These are phyloP conservation scores for Penicillium occitanis DNA, from an alignment of 2,329 filamentous ascomycete species.

Conservation along the genomic window DNA sequence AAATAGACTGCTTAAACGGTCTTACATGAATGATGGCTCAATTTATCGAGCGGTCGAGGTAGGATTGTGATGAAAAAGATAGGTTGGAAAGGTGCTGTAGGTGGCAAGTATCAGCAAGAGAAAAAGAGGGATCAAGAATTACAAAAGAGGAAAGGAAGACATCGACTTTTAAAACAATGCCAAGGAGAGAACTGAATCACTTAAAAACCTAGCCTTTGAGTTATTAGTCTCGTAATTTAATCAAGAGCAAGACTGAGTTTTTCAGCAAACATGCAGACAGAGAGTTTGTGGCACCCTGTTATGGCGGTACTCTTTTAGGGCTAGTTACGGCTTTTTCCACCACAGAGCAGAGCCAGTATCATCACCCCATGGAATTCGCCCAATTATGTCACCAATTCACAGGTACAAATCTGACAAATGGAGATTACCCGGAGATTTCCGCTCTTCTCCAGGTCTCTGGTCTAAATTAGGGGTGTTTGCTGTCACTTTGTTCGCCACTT, in stretches of 20 bases:
- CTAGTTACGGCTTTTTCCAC: background rate
- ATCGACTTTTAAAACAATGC: background rate
- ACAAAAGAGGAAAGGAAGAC: background rate
- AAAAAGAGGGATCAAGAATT: background rate
- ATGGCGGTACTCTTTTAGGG: slow-evolving; percentile 4
- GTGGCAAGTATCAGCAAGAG: background rate
- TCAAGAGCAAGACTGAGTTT: background rate
- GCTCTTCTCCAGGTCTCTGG: background rate
- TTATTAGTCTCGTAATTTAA: background rate
- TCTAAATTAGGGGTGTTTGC: background rate
- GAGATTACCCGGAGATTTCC: background rate
- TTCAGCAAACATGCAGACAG: background rate
- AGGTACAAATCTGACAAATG: background rate
- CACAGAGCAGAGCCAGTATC: background rate
- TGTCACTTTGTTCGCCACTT: background rate
- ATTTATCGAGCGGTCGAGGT: background rate
- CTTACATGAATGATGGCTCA: background rate
- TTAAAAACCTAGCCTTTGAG: background rate
- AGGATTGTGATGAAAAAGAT: background rate
- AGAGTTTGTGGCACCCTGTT: background rate
- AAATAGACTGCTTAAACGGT: too few relatives aligned
- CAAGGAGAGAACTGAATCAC: background rate
- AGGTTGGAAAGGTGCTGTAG: background rate
- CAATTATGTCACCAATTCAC: background rate
- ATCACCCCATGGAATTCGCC: background rate